Evolutionary conservation across 2,329 filamentous ascomycete genomes (phyloP).

Genomic region (Fusarium buxicola): DNA sequence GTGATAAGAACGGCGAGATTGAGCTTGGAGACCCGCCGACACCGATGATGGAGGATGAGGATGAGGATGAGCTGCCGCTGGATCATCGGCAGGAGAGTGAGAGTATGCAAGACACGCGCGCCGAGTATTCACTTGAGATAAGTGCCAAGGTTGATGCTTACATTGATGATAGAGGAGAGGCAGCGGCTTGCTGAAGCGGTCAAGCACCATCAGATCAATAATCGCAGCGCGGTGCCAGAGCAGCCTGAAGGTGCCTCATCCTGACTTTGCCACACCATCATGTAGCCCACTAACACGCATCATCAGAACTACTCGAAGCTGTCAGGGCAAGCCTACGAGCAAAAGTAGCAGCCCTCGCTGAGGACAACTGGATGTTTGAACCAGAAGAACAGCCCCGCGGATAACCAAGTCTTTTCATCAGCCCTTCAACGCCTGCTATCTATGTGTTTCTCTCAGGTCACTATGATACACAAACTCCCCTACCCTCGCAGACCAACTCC

Average conservation of each 20-base stretch:
- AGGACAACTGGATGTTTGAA: conserved; percentile 95
- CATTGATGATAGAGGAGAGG: conserved; percentile 61
- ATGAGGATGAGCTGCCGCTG: conserved; percentile 64
- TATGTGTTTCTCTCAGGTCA: conserved; percentile 39
- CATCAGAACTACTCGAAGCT: conserved; percentile 75
- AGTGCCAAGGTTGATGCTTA: conserved; percentile 5
- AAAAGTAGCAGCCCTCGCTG: conserved; percentile 78
- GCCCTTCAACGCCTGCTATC: conserved; percentile 45
- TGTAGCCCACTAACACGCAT: conserved; percentile 26
- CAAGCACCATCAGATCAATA: conserved; percentile 69
- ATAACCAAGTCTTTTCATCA: conserved; percentile 42
- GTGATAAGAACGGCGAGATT: conserved; percentile 72
- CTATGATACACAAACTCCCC: conserved; percentile 41
- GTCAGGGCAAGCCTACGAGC: conserved; percentile 76
- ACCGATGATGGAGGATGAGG: conserved; percentile 65
- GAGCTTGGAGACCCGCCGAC: conserved; percentile 69
- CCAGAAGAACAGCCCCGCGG: conserved; percentile 66
- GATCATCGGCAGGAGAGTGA: conserved; percentile 70
- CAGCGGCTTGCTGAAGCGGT: conserved; percentile 71
- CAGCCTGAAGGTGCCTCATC: conserved; percentile 71
- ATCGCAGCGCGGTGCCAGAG: conserved; percentile 65
- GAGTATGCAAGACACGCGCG: conserved; percentile 53
- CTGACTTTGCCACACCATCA: not conserved
- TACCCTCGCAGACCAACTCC: conserved; percentile 7
- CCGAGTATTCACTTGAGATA: not conserved